Evolutionary conservation across 495 filamentous ascomycete species (phyloP), one percentile per base, ranked within the genome.

Genomic region (Tuber magnatum): DNA sequence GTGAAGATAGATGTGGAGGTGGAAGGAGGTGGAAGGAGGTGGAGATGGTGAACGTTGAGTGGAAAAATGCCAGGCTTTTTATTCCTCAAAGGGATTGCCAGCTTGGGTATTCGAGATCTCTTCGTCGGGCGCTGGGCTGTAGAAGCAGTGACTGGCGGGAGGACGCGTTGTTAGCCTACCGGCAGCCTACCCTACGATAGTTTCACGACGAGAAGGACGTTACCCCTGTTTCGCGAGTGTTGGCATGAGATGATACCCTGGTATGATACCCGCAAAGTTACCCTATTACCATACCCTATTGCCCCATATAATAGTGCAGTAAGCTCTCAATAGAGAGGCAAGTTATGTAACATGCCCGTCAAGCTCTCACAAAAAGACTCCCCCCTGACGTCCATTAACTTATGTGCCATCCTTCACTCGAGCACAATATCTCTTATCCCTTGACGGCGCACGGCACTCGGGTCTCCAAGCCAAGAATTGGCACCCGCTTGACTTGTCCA

Each of bases 1-100:
- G 70, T 82, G 44, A 74, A 87, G 74, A 83, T 81, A 16, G 84
- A 85, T 24, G 84, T 85, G 40, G 84, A 84, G 12, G 83, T 7
- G 79, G 74, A 81, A 83, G 44, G 82, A 85, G 41, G 81, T 83
- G 42, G 41, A 80, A 84, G 69, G 81, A 77, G 32, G 85, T 83
- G 42, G 82, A 85, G 41, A 81, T 83, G 71, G 74, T 70, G 48
- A 56, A 56, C 9, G 10, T 40, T 7, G 24, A n/a, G 48, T 35
- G 28, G 28, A 28, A 14, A 65, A 56, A 32, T 3, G 14, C n/a
- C 14, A 28, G 12, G n/a, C 51, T 61, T 61, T 22, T 18, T 5
- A 48, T 22, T 24, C n/a, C 12, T 61, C 28, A 0, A 32, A 22
- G 51, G 3, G 32, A 35, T 32, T 65, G 56, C 28, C 56, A 32